These are phyloP conservation scores for Candida bentonensis DNA, from an alignment of 805 yeast genomes.

Conservation along the genomic window DNA sequence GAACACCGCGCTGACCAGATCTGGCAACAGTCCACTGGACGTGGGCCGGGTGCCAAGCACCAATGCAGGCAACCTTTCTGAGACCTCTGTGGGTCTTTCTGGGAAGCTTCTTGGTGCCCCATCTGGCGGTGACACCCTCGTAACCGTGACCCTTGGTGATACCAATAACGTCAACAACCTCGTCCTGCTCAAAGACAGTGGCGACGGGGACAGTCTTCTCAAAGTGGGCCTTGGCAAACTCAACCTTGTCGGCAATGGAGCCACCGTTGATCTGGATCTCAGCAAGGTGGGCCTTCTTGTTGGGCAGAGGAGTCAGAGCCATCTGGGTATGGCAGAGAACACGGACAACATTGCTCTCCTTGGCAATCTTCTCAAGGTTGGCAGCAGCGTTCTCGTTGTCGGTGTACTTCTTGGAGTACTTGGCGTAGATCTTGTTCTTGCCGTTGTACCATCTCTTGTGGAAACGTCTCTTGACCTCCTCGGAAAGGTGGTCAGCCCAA, in stretches of 20 bases:
- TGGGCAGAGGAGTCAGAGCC: conserved; percentile 97
- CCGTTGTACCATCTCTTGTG: conserved; percentile 99
- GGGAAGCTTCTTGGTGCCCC: conserved; percentile 99
- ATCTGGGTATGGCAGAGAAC: conserved; percentile 98
- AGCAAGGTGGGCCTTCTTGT: conserved; percentile 99
- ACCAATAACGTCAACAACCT: conserved; percentile 96
- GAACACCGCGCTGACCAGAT: conserved; percentile 99
- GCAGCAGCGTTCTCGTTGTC: conserved; percentile 75
- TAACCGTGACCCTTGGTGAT: conserved; percentile 99
- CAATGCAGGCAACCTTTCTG: conserved; percentile 99
- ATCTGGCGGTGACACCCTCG: conserved; percentile 99
- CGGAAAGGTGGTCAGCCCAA: conserved; percentile 99
- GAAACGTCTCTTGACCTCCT: conserved; percentile 99
- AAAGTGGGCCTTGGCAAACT: conserved; percentile 97
- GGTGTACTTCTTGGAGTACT: conserved; percentile 97
- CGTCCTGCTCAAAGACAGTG: conserved; percentile 96
- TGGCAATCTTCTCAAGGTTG: conserved; percentile 96
- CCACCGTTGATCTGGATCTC: conserved; percentile 99
- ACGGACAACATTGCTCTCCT: conserved; percentile 97
- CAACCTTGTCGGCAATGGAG: conserved; percentile 91
- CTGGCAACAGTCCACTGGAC: conserved; percentile 99
- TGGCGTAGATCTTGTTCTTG: conserved; percentile 99
- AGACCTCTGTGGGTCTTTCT: conserved; percentile 99
- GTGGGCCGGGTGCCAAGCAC: conserved; percentile 99
- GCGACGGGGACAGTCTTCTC: conserved; percentile 96